Conservation (phyloP, 371 early-diverging fungal genomes). For the Batrachochytrium dendrobatidis region DNA sequence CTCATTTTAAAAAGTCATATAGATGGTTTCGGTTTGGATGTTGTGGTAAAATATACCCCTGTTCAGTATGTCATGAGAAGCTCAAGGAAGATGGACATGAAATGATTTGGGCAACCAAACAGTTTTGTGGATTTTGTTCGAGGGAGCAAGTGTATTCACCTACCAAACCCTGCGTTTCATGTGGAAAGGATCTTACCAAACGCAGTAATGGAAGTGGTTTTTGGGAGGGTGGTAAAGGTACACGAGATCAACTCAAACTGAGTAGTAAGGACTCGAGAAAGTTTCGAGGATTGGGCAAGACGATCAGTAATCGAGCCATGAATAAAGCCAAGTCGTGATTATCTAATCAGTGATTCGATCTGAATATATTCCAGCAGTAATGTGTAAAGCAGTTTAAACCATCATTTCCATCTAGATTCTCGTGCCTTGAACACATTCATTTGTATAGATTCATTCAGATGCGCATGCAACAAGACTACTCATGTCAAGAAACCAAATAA, state of each 20-base stretch:
- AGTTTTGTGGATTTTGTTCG: slow-evolving; percentile 92
- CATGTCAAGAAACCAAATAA: no score
- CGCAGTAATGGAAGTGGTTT: slow-evolving; percentile 49
- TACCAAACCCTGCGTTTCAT: slow-evolving; percentile 44
- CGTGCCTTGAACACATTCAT: no score
- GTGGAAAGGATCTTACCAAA: slow-evolving; percentile 65
- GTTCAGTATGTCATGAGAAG: slow-evolving; percentile 91
- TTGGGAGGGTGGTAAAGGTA: slow-evolving; percentile 98
- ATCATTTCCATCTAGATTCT: no score
- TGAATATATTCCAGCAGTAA: no score
- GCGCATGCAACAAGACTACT: no score
- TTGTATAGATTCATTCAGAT: no score
- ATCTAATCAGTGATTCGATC: no score
- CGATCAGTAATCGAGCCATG: slow-evolving; percentile 13
- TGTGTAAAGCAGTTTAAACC: no score
- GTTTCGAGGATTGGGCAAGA: slow-evolving; percentile 36
- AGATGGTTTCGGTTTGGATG: slow-evolving; percentile 97
- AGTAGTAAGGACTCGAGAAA: slow-evolving; percentile 67
- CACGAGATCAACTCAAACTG: slow-evolving; percentile 73
- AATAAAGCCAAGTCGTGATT: no score
- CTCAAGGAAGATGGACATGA: slow-evolving; percentile 56
- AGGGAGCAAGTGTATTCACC: slow-evolving; percentile 69
- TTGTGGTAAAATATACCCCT: slow-evolving; percentile 80
- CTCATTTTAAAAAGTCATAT: slow-evolving; percentile 86
- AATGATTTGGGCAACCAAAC: slow-evolving; percentile 62